Evolutionary conservation across 129 eudicot genomes (phyloP).

Genomic region (Flaveria ramosissima): DNA sequence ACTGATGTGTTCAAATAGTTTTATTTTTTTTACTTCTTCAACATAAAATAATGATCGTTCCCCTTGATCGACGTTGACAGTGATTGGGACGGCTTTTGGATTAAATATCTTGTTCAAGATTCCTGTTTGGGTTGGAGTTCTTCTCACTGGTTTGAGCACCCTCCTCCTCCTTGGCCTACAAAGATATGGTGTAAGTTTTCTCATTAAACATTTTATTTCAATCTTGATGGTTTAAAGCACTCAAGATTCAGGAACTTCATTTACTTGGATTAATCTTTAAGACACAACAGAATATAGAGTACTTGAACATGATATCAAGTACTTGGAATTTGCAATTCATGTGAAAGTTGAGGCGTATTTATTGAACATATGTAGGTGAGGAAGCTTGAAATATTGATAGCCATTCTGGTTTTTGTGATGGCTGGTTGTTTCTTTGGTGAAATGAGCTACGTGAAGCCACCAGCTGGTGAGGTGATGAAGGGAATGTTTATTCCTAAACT

Average conservation of each 20-base stretch:
- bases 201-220: too few species aligned
- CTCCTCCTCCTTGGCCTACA: constrained; percentile 64
- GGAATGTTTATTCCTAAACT: constrained; percentile 71
- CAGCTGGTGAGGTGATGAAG: constrained; percentile 45
- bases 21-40: not conserved
- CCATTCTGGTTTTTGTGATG: constrained; percentile 51
- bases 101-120: constrained; percentile 55
- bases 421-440: constrained; percentile 69
- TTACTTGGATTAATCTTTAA: not conserved
- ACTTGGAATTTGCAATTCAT: not conserved
- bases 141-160: constrained; percentile 62
- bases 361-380: constrained; percentile 39
- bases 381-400: constrained; percentile 52
- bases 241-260: too few species aligned
- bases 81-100: constrained; percentile 68
- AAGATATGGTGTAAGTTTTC: constrained; percentile 49
- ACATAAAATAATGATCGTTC: not conserved
- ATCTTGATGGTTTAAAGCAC: too few species aligned
- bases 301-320: not conserved
- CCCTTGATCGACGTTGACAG: constrained; percentile 24
- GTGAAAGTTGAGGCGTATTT: not conserved
- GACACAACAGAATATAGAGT: not conserved
- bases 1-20: not conserved
- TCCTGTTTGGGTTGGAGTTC: constrained; percentile 69
- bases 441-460: constrained; percentile 55